Base-by-base conservation (phyloP, 208 protist genomes). In the Kentomonas sorsogonicus region DNA sequence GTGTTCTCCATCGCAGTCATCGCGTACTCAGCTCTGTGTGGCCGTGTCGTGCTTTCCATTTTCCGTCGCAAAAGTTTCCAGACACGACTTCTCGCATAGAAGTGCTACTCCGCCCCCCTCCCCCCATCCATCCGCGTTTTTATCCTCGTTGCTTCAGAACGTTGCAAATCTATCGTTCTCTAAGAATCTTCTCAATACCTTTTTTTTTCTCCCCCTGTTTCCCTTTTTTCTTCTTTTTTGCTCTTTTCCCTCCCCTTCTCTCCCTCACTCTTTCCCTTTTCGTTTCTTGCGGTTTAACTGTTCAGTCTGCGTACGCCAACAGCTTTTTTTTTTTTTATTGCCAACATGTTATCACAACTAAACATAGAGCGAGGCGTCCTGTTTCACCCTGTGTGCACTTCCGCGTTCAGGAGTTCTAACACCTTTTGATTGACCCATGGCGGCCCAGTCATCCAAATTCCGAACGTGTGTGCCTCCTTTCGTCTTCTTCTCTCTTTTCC, bases 21-120 rank as follows among this genome's bases (percentile, higher is more conserved):
- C 6, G 15, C 79, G 16, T 91, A 82, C 56, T 53, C 70, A 20
- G 18, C 62, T 0, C 27, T 68, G 36, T 79, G 70, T 31, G 40
- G 64, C 6, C 53, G 80, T 5, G 68, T 72, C 1, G 27, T 88
- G 11, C 70, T 71, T 29, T 41, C 44, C 16, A 46, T 89, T 3
- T 43, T 89, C 34, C 22, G 53, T 16, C 70, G 70, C 13, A 81
- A 69, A 25, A 63, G 52, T 1, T 94, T 87, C 69, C 27, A 74
- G 38, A 91, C 87, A 2, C 65, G 60, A 10, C 60, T 91, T 13
- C 69, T 94, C 7, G 65, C 77, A 9, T 80, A 71, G 60, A 22
- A 0, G 43, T 22, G 50, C 34, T 43, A 43, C 15, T 4, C 52
- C 5, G 20, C 15, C 10, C 13, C 29, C 16, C 1, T 30, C 22